Conservation (phyloP, 2,329 filamentous ascomycete genomes). For the Fusarium sp. region DNA sequence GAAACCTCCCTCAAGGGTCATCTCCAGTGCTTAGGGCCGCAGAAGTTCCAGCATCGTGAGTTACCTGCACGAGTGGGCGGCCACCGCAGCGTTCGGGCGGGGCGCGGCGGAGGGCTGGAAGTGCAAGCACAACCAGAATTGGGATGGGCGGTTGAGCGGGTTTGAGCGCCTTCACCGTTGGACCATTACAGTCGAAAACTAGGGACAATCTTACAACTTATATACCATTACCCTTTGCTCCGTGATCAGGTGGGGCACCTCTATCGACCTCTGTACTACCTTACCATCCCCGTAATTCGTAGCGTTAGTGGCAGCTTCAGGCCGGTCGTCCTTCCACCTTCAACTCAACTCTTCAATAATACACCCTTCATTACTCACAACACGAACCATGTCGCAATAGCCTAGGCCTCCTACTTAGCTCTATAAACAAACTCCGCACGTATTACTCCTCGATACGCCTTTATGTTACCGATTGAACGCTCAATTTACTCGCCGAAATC, state of each 20-base stretch:
- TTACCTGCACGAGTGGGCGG: conserved; percentile 74
- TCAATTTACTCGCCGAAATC: background rate
- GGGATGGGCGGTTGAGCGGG: conserved; percentile 62
- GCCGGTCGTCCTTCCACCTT: background rate
- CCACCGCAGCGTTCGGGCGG: conserved; percentile 77
- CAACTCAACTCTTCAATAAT: conserved; percentile 3
- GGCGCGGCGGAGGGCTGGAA: conserved; percentile 67
- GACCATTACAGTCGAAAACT: conserved; percentile 71
- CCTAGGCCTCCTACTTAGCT: background rate
- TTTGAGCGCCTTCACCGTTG: conserved; percentile 69
- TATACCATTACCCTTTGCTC: conserved; percentile 17
- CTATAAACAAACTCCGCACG: too few relatives aligned
- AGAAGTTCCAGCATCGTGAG: conserved; percentile 68
- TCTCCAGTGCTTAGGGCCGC: conserved; percentile 76
- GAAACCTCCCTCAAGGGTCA: conserved; percentile 76
- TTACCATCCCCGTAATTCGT: background rate
- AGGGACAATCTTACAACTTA: conserved; percentile 25
- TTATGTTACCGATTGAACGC: background rate
- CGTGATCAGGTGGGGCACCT: background rate
- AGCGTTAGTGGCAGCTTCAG: conserved; percentile 8
- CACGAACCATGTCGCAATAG: background rate
- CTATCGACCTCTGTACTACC: background rate
- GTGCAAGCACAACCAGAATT: conserved; percentile 58
- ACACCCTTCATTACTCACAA: background rate
- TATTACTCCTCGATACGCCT: background rate